These are phyloP conservation scores for Yamadazyma triangularis DNA, from an alignment of 1,139 yeast genomes.

Conservation along the genomic window DNA sequence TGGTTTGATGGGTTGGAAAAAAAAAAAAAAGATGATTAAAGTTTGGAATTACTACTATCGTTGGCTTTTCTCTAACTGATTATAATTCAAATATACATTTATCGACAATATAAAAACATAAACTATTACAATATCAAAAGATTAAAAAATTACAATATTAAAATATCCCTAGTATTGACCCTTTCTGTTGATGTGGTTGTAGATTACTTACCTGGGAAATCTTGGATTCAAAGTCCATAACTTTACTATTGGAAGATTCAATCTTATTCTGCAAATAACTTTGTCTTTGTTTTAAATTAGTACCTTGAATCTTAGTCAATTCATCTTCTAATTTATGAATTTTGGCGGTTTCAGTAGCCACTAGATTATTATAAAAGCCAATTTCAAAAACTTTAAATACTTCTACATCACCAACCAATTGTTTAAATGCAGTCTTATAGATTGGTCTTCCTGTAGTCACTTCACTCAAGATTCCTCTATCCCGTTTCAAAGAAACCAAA, in stretches of 20 bases:
- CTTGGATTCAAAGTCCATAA: conserved; percentile 36
- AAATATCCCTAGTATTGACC: conserved; percentile 10
- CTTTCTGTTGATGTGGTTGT: conserved; percentile 14
- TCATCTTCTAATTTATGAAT: conserved; percentile 69
- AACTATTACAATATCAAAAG: no score
- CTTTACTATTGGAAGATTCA: conserved; percentile 46
- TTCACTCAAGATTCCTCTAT: conserved; percentile 67
- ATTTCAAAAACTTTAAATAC: conserved; percentile 63
- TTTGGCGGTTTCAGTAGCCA: conserved; percentile 58
- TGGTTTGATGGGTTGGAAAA: conserved; percentile 12
- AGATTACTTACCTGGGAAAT: conserved; percentile 16
- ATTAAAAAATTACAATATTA: conserved; percentile 30
- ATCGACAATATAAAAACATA: no score
- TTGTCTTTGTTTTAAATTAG: conserved; percentile 51
- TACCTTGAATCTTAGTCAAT: conserved; percentile 44
- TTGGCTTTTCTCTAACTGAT: no score
- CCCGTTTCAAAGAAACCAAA: conserved; percentile 61
- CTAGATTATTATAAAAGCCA: conserved; percentile 49
- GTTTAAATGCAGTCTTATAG: conserved; percentile 72
- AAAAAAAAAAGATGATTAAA: no score
- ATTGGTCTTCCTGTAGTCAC: conserved; percentile 82
- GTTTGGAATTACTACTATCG: no score
- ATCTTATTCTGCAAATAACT: conserved; percentile 65
- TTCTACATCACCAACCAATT: conserved; percentile 54
- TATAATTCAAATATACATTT: no score